These are phyloP conservation scores for Backusella liffmaniae DNA, from an alignment of 192 early-diverging fungal species.

Conservation along the genomic window DNA sequence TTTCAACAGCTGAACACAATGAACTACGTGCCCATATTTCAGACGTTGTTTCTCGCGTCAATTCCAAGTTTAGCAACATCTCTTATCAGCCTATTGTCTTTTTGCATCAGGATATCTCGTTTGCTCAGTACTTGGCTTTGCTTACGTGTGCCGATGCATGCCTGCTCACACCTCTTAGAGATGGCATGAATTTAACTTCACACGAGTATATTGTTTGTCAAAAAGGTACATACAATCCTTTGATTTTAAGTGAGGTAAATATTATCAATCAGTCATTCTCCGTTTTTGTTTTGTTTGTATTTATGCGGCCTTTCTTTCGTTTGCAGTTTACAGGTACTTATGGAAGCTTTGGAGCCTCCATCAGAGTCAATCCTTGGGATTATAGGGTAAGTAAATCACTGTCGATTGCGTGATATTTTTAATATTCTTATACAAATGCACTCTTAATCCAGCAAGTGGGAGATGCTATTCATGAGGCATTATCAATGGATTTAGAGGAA, in stretches of 20 bases:
- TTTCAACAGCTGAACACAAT: slow-evolving; percentile 90
- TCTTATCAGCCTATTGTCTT: slow-evolving; percentile 90
- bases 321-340: slow-evolving; percentile 90
- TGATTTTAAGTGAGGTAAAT: slow-evolving; percentile 85
- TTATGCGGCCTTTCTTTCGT: not conserved
- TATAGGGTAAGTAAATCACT: slow-evolving; percentile 39
- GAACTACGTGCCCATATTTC: slow-evolving; percentile 83
- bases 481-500: slow-evolving; percentile 81
- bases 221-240: slow-evolving; percentile 72
- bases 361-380: slow-evolving; percentile 98
- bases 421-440: not conserved
- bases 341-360: slow-evolving; percentile 79
- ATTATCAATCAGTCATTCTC: too few relatives aligned
- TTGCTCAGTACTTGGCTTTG: slow-evolving; percentile 87
- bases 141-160: slow-evolving; percentile 85
- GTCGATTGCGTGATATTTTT: not conserved
- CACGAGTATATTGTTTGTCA: slow-evolving; percentile 96
- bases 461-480: slow-evolving; percentile 85
- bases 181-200: slow-evolving; percentile 97
- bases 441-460: slow-evolving; percentile 64
- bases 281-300: too few relatives aligned
- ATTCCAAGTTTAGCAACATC: slow-evolving; percentile 88
- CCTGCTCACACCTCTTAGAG: slow-evolving; percentile 87
- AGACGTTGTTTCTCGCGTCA: slow-evolving; percentile 90
- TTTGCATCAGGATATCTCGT: slow-evolving; percentile 89